Evolutionary conservation across 805 yeast species (phyloP).

Genomic region (Ogataea allantospora): DNA sequence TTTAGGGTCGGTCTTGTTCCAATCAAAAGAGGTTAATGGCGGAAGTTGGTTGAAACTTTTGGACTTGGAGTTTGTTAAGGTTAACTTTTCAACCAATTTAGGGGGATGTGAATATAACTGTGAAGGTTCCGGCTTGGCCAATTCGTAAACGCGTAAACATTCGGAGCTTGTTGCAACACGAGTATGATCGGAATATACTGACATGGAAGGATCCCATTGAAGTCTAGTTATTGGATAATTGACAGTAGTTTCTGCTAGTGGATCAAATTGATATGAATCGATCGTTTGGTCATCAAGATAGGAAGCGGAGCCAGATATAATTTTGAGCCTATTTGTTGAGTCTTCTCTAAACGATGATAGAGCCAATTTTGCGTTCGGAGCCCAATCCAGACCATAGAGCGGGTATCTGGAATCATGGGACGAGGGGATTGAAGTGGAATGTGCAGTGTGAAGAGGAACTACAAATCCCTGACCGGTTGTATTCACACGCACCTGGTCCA

Average conservation of each 20-base stretch:
- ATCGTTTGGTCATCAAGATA: slow-evolving; percentile 1
- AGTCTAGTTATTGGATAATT: slow-evolving; percentile 70
- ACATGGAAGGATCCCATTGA: slow-evolving; percentile 65
- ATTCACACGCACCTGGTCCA: not conserved
- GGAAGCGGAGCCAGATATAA: slow-evolving; percentile 39
- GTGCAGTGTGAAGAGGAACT: slow-evolving; percentile 5
- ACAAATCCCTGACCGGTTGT: not conserved
- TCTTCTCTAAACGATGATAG: slow-evolving; percentile 83
- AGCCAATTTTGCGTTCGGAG: slow-evolving; percentile 50
- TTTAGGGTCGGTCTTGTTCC: slow-evolving; percentile 74
- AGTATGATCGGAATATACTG: slow-evolving; percentile 29
- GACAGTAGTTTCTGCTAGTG: slow-evolving; percentile 50
- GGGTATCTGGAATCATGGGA: slow-evolving; percentile 50
- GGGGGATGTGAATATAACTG: slow-evolving; percentile 6
- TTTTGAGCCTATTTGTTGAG: slow-evolving; percentile 60
- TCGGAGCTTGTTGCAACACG: slow-evolving; percentile 71
- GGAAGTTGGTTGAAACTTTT: slow-evolving; percentile 59
- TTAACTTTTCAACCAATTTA: slow-evolving; percentile 38
- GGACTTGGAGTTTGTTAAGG: slow-evolving; percentile 41
- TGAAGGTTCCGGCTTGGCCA: slow-evolving; percentile 15
- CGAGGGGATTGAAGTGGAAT: slow-evolving; percentile 32
- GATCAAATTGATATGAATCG: slow-evolving; percentile 42
- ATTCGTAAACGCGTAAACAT: slow-evolving; percentile 53
- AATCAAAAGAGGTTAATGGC: slow-evolving; percentile 91
- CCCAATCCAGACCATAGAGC: slow-evolving; percentile 54